Evolutionary conservation across 768 basidiomycete genomes (phyloP), one percentile per base, ranked within the genome.

Genomic region (Jaapia argillacea): DNA sequence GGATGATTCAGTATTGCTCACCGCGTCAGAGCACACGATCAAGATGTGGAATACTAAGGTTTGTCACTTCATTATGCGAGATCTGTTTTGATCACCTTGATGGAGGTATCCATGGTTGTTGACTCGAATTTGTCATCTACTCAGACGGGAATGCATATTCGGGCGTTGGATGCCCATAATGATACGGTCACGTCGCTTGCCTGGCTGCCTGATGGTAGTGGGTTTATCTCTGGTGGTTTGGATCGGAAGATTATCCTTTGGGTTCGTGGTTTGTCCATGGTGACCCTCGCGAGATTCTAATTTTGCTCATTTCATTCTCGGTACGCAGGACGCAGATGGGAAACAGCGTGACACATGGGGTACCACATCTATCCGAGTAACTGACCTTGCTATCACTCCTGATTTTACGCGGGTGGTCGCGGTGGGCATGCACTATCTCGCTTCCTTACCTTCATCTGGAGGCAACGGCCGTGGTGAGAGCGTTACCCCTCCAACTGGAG

Each of bases 41-140:
- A 83, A 85, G 65, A 69, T 98, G 55, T 99, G 92, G 91, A 82
- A 94, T 59, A 71, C 81, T 26, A 78, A 82, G 75, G 94, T 92
- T 51, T 56, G 57, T 55, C 24, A n/a, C 20, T 24, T 45, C n/a
- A 43, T 26, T 42, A 40, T 36, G 12, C n/a, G n/a, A n/a, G n/a
- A n/a, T n/a, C n/a, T n/a, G n/a, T n/a, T n/a, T n/a, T n/a, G n/a
- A n/a, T n/a, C n/a, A n/a, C n/a, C n/a, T n/a, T n/a, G n/a, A n/a
- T n/a, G n/a, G n/a, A n/a, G n/a, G n/a, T n/a, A n/a, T n/a, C n/a
- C n/a, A n/a, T n/a, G n/a, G n/a, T n/a, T n/a, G n/a, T n/a, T n/a
- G n/a, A n/a, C n/a, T n/a, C n/a, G n/a, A n/a, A n/a, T n/a, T n/a
- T n/a, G n/a, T n/a, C n/a, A n/a, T n/a, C n/a, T n/a, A n/a, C n/a